These are phyloP conservation scores for Penicillium lividum DNA, from an alignment of 495 filamentous ascomycete genomes.

Conservation along the genomic window DNA sequence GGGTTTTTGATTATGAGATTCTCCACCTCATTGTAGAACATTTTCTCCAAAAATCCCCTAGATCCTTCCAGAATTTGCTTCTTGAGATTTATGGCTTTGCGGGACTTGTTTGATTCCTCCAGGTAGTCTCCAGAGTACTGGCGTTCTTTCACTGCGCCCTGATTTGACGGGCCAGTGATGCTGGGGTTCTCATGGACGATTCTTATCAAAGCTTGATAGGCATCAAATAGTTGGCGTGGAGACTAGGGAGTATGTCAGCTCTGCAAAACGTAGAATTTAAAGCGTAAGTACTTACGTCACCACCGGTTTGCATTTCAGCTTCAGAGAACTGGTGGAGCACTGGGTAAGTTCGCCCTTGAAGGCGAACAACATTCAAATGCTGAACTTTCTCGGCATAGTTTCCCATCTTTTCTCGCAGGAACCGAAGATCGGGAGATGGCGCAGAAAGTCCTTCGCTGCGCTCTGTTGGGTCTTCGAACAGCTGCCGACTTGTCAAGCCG, in stretches of 20 bases:
- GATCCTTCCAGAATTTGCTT: slow-evolving; percentile 78
- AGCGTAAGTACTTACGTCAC: slow-evolving; percentile 51
- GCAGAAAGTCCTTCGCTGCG: slow-evolving; percentile 42
- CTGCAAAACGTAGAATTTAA: background rate
- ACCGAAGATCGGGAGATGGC: slow-evolving; percentile 64
- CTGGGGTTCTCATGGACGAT: slow-evolving; percentile 68
- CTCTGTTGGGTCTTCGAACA: slow-evolving; percentile 70
- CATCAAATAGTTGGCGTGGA: slow-evolving; percentile 68
- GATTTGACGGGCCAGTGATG: slow-evolving; percentile 50
- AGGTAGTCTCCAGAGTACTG: slow-evolving; percentile 73
- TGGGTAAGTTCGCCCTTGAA: slow-evolving; percentile 64
- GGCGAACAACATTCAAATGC: slow-evolving; percentile 68
- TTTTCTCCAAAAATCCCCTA: slow-evolving; percentile 70
- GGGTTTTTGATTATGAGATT: slow-evolving; percentile 76
- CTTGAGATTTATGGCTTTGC: slow-evolving; percentile 58
- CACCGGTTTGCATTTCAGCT: slow-evolving; percentile 66
- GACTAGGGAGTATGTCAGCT: slow-evolving; percentile 38
- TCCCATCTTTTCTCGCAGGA: slow-evolving; percentile 75
- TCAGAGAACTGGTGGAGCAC: slow-evolving; percentile 70
- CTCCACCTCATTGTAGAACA: slow-evolving; percentile 72
- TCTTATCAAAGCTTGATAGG: slow-evolving; percentile 74
- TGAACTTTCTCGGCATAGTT: slow-evolving; percentile 75
- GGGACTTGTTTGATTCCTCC: slow-evolving; percentile 65
- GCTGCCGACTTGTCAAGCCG: slow-evolving; percentile 51
- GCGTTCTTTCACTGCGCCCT: slow-evolving; percentile 65